Evolutionary conservation across 345 rosid genomes (phyloP).

Genomic region (Kernera saxatilis): DNA sequence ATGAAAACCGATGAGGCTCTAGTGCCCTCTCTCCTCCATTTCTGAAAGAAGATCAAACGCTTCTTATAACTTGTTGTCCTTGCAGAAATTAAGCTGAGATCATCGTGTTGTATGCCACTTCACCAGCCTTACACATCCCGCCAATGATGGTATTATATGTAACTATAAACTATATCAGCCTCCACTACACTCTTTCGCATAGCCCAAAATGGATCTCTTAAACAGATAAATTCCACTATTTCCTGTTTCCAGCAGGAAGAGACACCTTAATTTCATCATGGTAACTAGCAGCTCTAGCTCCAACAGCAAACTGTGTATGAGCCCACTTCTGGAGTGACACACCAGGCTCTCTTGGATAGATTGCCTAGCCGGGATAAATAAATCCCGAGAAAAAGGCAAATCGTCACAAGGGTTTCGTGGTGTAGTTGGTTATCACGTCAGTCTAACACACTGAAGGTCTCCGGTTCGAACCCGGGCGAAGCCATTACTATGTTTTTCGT

Average conservation of each 20-base stretch:
- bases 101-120: constrained; percentile 80
- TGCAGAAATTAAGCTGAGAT: constrained; percentile 68
- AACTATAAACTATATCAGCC: no score
- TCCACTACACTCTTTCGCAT: no score
- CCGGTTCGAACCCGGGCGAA: constrained; percentile 2
- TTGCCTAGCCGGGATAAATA: constrained; percentile 51
- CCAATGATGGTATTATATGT: no score
- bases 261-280: constrained; percentile 91
- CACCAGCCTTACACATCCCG: no score
- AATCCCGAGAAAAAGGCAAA: background rate
- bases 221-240: no score
- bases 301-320: constrained; percentile 90
- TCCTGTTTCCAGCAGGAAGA: no score
- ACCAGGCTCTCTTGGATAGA: constrained; percentile 81
- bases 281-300: constrained; percentile 76
- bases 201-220: no score
- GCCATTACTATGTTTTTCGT: background rate
- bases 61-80: constrained; percentile 59
- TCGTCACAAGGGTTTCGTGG: constrained; percentile 74
- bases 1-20: constrained; percentile 65
- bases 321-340: constrained; percentile 69
- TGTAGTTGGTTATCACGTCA: constrained; percentile 99
- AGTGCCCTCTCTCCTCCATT: constrained; percentile 58
- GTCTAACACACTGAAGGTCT: constrained; percentile 97
- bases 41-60: constrained; percentile 61